A percentile compares a stretch with the other conserved stretches of the same genome.
These are phyloP conservation scores for Podila epigama DNA, from an alignment of 192 early-diverging fungal species.

Conservation along the genomic window DNA sequence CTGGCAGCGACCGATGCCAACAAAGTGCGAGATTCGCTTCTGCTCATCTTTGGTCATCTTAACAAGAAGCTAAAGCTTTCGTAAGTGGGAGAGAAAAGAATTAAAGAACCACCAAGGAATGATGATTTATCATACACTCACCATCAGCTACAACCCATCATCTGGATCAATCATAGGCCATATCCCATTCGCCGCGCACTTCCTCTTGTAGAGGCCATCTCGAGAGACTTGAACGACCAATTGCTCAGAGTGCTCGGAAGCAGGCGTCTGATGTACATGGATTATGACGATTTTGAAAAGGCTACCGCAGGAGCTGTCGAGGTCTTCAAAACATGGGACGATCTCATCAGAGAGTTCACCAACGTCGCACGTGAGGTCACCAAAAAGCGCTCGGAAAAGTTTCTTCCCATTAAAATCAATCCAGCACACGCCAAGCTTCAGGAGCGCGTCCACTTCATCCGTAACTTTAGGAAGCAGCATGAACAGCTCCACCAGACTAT, in stretches of 20 bases:
- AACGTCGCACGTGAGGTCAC: slow-evolving; percentile 94
- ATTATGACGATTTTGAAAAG: slow-evolving; percentile 90
- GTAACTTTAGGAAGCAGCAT: slow-evolving; percentile 94
- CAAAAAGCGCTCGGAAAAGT: slow-evolving; percentile 92
- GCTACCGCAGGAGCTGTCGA: slow-evolving; percentile 83
- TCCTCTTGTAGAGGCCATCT: slow-evolving; percentile 94
- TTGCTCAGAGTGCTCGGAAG: slow-evolving; percentile 86
- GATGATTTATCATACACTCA: too few species aligned
- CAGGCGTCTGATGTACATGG: slow-evolving; percentile 93
- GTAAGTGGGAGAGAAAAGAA: too few species aligned
- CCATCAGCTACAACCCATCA: too few species aligned
- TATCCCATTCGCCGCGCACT: slow-evolving; percentile 92
- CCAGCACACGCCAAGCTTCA: slow-evolving; percentile 91
- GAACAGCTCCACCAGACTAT: slow-evolving; percentile 98
- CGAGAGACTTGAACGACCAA: slow-evolving; percentile 93
- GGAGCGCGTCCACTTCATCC: slow-evolving; percentile 91
- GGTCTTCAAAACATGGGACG: slow-evolving; percentile 95
- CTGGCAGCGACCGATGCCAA: slow-evolving; percentile 92
- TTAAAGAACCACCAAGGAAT: too few species aligned
- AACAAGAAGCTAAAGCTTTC: slow-evolving; percentile 98
- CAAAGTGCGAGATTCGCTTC: slow-evolving; percentile 78
- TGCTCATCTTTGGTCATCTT: slow-evolving; percentile 91
- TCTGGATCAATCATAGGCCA: slow-evolving; percentile 52
- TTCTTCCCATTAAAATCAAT: slow-evolving; percentile 94
- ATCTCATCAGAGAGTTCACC: slow-evolving; percentile 94